Conservation (phyloP, 768 basidiomycete species). For the Podaxis sp. region DNA sequence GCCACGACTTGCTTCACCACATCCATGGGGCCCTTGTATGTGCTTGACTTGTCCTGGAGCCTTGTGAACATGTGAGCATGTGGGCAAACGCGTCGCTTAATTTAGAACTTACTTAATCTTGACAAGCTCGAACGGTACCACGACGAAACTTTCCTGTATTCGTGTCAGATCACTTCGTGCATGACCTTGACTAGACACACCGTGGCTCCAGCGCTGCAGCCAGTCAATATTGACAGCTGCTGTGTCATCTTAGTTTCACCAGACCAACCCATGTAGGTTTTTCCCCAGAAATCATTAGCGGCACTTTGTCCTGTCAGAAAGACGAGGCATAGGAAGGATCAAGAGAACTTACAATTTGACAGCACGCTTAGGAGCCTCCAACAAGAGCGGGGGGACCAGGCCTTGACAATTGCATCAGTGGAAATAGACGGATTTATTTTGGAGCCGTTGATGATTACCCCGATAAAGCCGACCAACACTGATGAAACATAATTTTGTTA, state of each 20-base stretch:
- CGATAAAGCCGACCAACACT: conserved; percentile 86
- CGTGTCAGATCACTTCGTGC: not conserved
- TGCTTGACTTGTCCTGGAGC: conserved; percentile 90
- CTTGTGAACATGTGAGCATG: conserved; percentile 31
- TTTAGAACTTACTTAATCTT: conserved; percentile 66
- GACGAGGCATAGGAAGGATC: not conserved
- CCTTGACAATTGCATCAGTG: conserved; percentile 40
- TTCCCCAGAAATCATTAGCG: conserved; percentile 96
- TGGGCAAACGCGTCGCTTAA: not conserved
- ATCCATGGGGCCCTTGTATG: conserved; percentile 89
- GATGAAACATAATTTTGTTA: conserved; percentile 5
- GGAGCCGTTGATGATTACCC: conserved; percentile 44
- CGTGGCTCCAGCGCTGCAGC: conserved; percentile 92
- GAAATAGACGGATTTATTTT: conserved; percentile 5
- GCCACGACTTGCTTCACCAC: conserved; percentile 79
- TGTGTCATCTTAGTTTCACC: conserved; percentile 89
- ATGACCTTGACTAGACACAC: conserved; percentile 27
- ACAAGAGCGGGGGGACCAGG: conserved; percentile 89
- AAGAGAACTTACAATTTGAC: conserved; percentile 76
- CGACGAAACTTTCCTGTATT: conserved; percentile 78
- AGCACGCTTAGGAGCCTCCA: conserved; percentile 98
- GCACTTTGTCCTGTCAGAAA: conserved; percentile 35
- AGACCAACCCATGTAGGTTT: conserved; percentile 57
- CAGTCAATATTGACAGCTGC: conserved; percentile 83
- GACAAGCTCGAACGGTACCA: conserved; percentile 96